Percentiles rank a stretch among this genome's conserved stretches.
phyloP scores from a whole-genome alignment of 2,329 filamentous ascomycete species.

The Verticillium alfalfae region DNA sequence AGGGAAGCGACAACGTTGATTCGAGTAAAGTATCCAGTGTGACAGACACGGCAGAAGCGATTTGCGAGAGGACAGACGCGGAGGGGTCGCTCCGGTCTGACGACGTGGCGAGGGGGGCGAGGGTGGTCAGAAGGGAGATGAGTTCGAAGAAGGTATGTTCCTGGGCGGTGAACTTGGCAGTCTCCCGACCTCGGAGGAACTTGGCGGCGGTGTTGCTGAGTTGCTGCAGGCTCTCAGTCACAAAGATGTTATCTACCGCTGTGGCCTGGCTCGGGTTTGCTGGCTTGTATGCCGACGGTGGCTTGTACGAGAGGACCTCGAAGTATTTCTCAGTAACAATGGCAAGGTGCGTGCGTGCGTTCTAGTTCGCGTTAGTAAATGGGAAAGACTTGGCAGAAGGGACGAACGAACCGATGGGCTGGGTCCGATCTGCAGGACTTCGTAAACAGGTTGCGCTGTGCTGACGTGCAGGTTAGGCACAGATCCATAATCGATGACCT shows the following conservation, averaged over 20 bases:
- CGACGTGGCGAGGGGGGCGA: slow-evolving; percentile 20
- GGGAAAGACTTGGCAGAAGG: neutral
- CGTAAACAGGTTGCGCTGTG: slow-evolving; percentile 30
- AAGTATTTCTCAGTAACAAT: slow-evolving; percentile 47
- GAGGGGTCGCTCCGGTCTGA: neutral
- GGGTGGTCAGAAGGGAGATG: slow-evolving; percentile 31
- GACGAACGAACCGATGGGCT: slow-evolving; percentile 37
- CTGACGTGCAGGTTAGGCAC: slow-evolving; percentile 41
- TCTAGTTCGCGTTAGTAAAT: slow-evolving; percentile 26
- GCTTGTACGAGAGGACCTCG: slow-evolving; percentile 40
- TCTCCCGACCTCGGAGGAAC: slow-evolving; percentile 23
- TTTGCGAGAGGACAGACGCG: neutral
- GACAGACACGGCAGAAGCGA: slow-evolving; percentile 12
- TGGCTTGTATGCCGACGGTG: slow-evolving; percentile 45
- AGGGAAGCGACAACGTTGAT: slow-evolving; percentile 3
- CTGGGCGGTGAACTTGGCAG: slow-evolving; percentile 28
- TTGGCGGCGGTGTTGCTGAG: slow-evolving; percentile 35
- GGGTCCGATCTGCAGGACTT: slow-evolving; percentile 44
- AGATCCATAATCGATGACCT: slow-evolving; percentile 46
- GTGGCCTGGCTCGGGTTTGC: slow-evolving; percentile 28
- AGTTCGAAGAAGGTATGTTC: slow-evolving; percentile 39
- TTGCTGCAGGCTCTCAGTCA: slow-evolving; percentile 33
- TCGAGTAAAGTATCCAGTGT: slow-evolving; percentile 19
- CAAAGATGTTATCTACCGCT: slow-evolving; percentile 36
- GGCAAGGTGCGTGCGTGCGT: slow-evolving; percentile 40